Evolutionary conservation across 495 filamentous ascomycete species (phyloP).

Genomic region (Thermochaetoides thermophila): DNA sequence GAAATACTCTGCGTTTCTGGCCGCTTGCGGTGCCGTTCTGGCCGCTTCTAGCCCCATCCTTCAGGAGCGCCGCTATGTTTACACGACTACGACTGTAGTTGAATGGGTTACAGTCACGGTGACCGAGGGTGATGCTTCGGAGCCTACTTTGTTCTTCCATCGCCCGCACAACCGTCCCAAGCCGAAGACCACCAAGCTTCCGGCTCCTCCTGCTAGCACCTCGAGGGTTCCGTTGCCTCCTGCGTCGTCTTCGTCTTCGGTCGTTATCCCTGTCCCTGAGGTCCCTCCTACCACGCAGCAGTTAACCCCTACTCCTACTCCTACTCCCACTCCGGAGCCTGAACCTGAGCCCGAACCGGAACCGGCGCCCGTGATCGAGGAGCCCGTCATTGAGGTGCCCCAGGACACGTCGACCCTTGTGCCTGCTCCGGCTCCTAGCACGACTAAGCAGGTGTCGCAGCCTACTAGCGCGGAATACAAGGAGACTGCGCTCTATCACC

Average conservation of each 20-base stretch:
- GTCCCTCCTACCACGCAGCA: not conserved
- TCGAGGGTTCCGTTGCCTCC: conserved; percentile 3
- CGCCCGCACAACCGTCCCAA: conserved; percentile 1
- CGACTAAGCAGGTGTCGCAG: conserved; percentile 3
- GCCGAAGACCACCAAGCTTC: conserved; percentile 9
- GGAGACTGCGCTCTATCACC: conserved; percentile 41
- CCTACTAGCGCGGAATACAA: conserved; percentile 21
- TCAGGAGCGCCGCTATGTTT: conserved; percentile 41
- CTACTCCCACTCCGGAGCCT: conserved; percentile 5
- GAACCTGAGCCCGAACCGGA: conserved; percentile 1
- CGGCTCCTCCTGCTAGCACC: conserved; percentile 3
- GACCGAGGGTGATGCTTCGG: conserved; percentile 25
- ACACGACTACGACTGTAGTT: conserved; percentile 39
- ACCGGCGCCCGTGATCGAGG: conserved; percentile 3
- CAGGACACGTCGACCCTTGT: conserved; percentile 1
- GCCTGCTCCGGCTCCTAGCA: conserved; percentile 10
- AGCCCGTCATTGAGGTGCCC: conserved; percentile 1
- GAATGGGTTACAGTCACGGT: conserved; percentile 48
- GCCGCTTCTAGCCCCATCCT: conserved; percentile 44
- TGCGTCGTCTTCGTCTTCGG: conserved; percentile 5
- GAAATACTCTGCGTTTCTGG: conserved; percentile 50
- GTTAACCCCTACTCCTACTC: conserved; percentile 7
- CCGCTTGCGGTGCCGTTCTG: conserved; percentile 47
- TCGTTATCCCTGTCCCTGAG: not conserved
- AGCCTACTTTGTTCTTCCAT: conserved; percentile 7